Evolutionary conservation across 2,329 filamentous ascomycete genomes (phyloP).

Genomic region (Aspergillus sp.): DNA sequence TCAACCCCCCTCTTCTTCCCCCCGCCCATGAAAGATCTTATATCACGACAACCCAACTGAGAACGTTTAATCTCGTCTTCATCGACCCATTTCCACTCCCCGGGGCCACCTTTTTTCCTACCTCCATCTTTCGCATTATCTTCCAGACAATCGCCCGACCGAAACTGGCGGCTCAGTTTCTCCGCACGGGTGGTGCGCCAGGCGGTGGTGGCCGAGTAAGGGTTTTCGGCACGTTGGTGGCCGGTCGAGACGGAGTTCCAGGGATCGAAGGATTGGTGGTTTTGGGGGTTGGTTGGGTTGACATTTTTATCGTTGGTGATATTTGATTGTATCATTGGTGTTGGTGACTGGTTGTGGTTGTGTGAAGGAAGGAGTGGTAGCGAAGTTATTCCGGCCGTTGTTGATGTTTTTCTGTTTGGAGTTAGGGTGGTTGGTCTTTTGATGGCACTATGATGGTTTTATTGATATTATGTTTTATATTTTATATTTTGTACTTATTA

Average conservation of each 20-base stretch:
- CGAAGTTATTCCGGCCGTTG: background rate
- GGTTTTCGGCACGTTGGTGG: constrained; percentile 71
- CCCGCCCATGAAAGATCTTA: constrained; percentile 44
- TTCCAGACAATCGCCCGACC: constrained; percentile 50
- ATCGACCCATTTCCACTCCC: constrained; percentile 48
- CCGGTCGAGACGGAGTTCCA: constrained; percentile 68
- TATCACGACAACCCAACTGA: constrained; percentile 31
- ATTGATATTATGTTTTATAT: too few relatives aligned
- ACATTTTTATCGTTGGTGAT: background rate
- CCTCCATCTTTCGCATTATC: constrained; percentile 40
- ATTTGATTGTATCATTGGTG: background rate
- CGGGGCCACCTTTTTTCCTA: constrained; percentile 27
- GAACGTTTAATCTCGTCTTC: constrained; percentile 20
- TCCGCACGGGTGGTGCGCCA: constrained; percentile 68
- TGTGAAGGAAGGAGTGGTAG: constrained; percentile 5
- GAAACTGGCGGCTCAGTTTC: constrained; percentile 69
- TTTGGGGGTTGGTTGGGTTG: constrained; percentile 7
- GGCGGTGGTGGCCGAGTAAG: constrained; percentile 55
- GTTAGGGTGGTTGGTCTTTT: constrained; percentile 15
- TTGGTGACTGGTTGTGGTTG: background rate
- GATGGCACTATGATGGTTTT: background rate
- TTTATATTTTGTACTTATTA: too few relatives aligned
- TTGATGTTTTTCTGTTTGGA: constrained; percentile 22
- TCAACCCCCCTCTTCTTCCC: constrained; percentile 40
- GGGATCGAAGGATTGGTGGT: constrained; percentile 33